Percentiles rank a stretch among this genome's conserved stretches.
Evolutionary conservation across 2,329 filamentous ascomycete genomes (phyloP).

Genomic region (Leptographium wingfieldii): DNA sequence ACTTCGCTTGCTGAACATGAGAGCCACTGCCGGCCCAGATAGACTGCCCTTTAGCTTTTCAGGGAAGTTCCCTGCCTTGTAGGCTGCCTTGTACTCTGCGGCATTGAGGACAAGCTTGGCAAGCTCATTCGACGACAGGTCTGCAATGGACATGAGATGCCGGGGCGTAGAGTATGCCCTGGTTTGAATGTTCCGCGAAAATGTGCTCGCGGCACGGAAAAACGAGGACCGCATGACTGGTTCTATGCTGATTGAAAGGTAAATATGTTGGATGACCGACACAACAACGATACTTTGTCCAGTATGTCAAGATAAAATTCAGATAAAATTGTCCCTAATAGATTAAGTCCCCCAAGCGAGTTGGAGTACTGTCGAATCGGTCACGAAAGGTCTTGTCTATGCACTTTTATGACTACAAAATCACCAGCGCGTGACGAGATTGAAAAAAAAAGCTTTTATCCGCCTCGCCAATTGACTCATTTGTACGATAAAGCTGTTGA

Average conservation of each 20-base stretch:
- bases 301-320: neutral
- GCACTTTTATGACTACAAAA: neutral
- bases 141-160: slow-evolving; percentile 83
- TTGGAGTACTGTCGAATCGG: neutral
- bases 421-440: neutral
- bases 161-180: slow-evolving; percentile 47
- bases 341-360: neutral
- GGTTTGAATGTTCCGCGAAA: slow-evolving; percentile 8
- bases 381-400: neutral
- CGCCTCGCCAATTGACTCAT: neutral
- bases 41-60: slow-evolving; percentile 51
- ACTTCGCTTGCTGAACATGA: slow-evolving; percentile 95
- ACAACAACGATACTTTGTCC: too few relatives aligned
- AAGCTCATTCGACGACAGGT: slow-evolving; percentile 71
- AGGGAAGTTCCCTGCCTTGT: slow-evolving; percentile 45
- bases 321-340: neutral
- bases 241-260: neutral
- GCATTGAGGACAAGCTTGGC: slow-evolving; percentile 75
- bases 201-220: neutral
- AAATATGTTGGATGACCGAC: neutral
- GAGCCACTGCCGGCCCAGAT: slow-evolving; percentile 68
- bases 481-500: neutral
- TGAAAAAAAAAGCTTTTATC: neutral
- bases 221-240: neutral
- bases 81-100: slow-evolving; percentile 56